These are phyloP conservation scores for Cephaloascus fragrans DNA, from an alignment of 805 yeast species.

Conservation along the genomic window DNA sequence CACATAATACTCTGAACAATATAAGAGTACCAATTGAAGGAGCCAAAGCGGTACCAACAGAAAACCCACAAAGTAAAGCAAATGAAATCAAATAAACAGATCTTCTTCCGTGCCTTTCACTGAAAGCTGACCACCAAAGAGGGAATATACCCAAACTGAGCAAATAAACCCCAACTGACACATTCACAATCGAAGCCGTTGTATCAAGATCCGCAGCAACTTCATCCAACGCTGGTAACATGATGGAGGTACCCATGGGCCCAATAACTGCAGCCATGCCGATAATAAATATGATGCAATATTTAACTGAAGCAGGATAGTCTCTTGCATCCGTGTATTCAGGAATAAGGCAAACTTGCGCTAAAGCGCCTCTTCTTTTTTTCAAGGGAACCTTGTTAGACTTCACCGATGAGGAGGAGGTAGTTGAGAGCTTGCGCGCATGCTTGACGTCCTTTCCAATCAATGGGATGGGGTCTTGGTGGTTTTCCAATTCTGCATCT, in stretches of 20 bases:
- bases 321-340: constrained; percentile 69
- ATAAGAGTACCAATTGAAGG: constrained; percentile 54
- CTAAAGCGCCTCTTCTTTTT: constrained; percentile 51
- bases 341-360: constrained; percentile 43
- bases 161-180: constrained; percentile 73
- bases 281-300: constrained; percentile 48
- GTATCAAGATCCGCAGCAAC: constrained; percentile 48
- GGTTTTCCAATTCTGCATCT: too few species aligned
- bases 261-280: constrained; percentile 73
- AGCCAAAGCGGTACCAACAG: constrained; percentile 63
- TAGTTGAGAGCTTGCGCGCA: neutral
- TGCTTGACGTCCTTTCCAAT: neutral
- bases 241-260: constrained; percentile 83
- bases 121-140: constrained; percentile 79
- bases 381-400: constrained; percentile 17
- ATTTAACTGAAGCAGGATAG: constrained; percentile 41
- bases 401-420: neutral
- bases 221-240: constrained; percentile 67
- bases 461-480: neutral
- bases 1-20: constrained; percentile 59
- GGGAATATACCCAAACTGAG: constrained; percentile 73
- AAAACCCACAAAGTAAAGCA: constrained; percentile 49
- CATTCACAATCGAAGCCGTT: constrained; percentile 50
- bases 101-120: constrained; percentile 70
- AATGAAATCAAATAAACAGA: constrained; percentile 65